Percentiles rank a stretch among this genome's conserved stretches.
These are phyloP conservation scores for Knoxia roxburghii DNA, from an alignment of 257 asterid species.

Conservation along the genomic window DNA sequence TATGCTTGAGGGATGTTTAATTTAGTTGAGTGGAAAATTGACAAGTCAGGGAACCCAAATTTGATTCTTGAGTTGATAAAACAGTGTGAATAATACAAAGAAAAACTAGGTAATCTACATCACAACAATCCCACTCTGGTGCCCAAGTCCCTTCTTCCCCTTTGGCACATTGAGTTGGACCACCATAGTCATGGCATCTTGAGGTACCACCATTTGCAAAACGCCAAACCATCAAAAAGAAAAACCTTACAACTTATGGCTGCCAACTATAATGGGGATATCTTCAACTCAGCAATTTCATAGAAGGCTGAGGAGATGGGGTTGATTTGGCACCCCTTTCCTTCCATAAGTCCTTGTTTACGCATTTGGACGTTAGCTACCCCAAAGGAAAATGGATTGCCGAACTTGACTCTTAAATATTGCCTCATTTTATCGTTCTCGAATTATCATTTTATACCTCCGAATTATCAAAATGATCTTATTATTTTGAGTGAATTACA, in stretches of 20 bases:
- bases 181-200: constrained; percentile 10
- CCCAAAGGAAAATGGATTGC: not conserved
- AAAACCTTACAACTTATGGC: not conserved
- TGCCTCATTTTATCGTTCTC: no score
- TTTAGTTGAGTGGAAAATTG: not conserved
- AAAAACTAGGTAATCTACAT: constrained; percentile 14
- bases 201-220: not conserved
- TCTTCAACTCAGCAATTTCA: not conserved
- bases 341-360: no score
- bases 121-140: constrained; percentile 7
- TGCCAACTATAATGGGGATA: not conserved
- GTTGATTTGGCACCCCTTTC: constrained; percentile 1
- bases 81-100: not conserved
- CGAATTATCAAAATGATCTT: no score
- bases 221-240: not conserved
- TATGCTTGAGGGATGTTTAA: not conserved
- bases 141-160: no score
- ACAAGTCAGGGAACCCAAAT: constrained; percentile 6
- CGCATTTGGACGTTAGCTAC: not conserved
- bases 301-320: no score
- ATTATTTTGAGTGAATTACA: no score
- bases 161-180: constrained; percentile 13
- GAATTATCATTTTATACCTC: no score
- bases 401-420: no score
- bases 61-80: constrained; percentile 2